Conservation (phyloP, 495 filamentous ascomycete species). For the Podospora pseudoanserina region DNA sequence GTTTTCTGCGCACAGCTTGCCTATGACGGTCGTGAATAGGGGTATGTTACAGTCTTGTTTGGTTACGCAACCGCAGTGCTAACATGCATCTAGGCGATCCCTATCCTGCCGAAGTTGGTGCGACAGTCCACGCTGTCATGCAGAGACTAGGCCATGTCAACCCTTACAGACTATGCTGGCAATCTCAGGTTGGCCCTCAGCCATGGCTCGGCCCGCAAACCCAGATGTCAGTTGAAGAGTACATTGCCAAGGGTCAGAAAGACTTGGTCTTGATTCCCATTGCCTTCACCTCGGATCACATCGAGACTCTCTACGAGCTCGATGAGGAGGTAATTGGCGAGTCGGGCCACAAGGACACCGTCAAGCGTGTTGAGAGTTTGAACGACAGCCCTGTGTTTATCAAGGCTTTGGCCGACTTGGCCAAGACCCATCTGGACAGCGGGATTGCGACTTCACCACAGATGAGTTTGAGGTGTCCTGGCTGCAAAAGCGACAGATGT, state of each 20-base stretch:
- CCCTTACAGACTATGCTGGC: constrained; percentile 92
- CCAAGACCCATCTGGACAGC: constrained; percentile 69
- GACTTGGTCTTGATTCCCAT: constrained; percentile 92
- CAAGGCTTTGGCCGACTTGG: constrained; percentile 81
- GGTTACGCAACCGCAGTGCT: constrained; percentile 3
- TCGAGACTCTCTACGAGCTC: constrained; percentile 94
- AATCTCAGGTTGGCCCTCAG: constrained; percentile 93
- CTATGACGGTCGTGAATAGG: constrained; percentile 94
- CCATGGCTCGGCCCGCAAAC: constrained; percentile 98
- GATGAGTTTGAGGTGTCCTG: constrained; percentile 90
- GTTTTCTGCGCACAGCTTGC: constrained; percentile 93
- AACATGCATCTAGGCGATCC: constrained; percentile 65
- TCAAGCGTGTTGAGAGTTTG: constrained; percentile 89
- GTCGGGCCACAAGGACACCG: constrained; percentile 67
- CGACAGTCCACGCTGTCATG: constrained; percentile 97
- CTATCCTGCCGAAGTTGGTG: constrained; percentile 93
- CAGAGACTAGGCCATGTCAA: constrained; percentile 79
- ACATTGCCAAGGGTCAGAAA: constrained; percentile 85
- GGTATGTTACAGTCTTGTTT: constrained; percentile 41
- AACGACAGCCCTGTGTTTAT: constrained; percentile 94
- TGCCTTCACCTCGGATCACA: constrained; percentile 97
- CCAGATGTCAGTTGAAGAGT: constrained; percentile 76
- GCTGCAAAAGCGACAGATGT: constrained; percentile 88
- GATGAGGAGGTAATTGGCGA: constrained; percentile 95
- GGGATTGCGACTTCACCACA: constrained; percentile 67